These are phyloP conservation scores for Neopestalotiopsis clavispora DNA, from an alignment of 2,329 filamentous ascomycete genomes.

Conservation along the genomic window DNA sequence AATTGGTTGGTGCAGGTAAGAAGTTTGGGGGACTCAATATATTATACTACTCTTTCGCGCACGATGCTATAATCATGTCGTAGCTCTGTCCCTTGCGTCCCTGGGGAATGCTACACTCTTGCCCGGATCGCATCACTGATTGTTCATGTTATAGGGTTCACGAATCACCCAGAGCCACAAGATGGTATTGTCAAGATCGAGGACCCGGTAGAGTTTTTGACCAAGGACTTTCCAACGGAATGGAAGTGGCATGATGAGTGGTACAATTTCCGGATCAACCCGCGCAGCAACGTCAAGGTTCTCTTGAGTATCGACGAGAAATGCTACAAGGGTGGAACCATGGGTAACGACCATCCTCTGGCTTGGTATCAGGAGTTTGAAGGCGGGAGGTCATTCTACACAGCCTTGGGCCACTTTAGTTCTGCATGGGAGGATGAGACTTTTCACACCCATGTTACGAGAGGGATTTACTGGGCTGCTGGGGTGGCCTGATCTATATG, in stretches of 20 bases:
- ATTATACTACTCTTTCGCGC: background rate
- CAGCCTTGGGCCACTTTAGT: constrained; percentile 46
- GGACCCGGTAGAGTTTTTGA: constrained; percentile 35
- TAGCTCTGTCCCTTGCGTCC: too few relatives aligned
- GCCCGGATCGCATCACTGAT: background rate
- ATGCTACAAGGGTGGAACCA: constrained; percentile 39
- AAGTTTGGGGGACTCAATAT: background rate
- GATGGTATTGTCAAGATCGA: constrained; percentile 35
- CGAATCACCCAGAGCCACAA: constrained; percentile 43
- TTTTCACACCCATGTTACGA: constrained; percentile 30
- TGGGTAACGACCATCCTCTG: constrained; percentile 43
- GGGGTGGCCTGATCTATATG: too few relatives aligned
- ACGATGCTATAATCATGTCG: too few relatives aligned
- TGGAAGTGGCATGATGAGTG: constrained; percentile 46
- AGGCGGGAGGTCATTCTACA: constrained; percentile 44
- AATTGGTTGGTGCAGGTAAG: constrained; percentile 24
- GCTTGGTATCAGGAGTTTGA: constrained; percentile 46
- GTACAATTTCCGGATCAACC: constrained; percentile 46
- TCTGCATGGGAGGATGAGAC: constrained; percentile 41
- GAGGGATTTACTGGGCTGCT: constrained; percentile 11
- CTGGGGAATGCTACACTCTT: too few relatives aligned
- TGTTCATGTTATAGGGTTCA: constrained; percentile 34
- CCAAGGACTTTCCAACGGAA: constrained; percentile 24
- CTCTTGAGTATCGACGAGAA: constrained; percentile 42
- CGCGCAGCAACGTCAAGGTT: constrained; percentile 34